These are phyloP conservation scores for Xylaria palmicola DNA, from an alignment of 495 filamentous ascomycete species.

Conservation along the genomic window DNA sequence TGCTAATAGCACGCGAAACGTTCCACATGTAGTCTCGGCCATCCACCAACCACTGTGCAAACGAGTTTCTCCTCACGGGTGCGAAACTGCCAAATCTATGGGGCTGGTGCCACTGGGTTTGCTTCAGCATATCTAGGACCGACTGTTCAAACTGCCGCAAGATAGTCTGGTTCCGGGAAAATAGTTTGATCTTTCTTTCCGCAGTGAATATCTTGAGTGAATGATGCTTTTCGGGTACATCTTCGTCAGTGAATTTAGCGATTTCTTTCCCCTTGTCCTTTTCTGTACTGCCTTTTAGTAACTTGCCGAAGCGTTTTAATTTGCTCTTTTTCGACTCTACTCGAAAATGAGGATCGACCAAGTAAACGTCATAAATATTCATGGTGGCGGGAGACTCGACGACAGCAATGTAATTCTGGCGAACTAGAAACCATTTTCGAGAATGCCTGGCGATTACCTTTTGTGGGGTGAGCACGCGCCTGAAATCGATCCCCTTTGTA, in stretches of 20 bases:
- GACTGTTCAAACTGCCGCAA: conserved; percentile 92
- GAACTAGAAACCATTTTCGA: conserved; percentile 97
- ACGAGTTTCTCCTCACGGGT: conserved; percentile 79
- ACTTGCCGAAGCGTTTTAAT: conserved; percentile 61
- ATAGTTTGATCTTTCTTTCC: conserved; percentile 84
- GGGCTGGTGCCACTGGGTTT: conserved; percentile 73
- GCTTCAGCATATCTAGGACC: conserved; percentile 76
- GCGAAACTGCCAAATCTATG: conserved; percentile 95
- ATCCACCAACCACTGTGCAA: conserved; percentile 96
- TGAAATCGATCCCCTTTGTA: conserved; percentile 85
- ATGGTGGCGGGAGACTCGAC: conserved; percentile 97
- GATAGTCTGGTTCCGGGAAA: conserved; percentile 86
- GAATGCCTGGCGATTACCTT: conserved; percentile 76
- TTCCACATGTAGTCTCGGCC: conserved; percentile 99
- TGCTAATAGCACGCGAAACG: conserved; percentile 92
- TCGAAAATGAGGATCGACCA: conserved; percentile 82
- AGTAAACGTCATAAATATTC: conserved; percentile 98
- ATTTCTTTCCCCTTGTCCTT: conserved; percentile 32
- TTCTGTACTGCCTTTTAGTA: conserved; percentile 43
- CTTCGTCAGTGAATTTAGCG: conserved; percentile 54
- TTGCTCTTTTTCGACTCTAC: conserved; percentile 75
- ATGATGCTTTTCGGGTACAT: conserved; percentile 67
- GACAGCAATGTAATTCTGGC: conserved; percentile 95
- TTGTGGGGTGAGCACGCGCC: conserved; percentile 71
- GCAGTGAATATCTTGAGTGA: conserved; percentile 79